Conservation (phyloP, 129 eudicot species). For the carrot (Daucus carota) region DH1_v3.0 NC_030388.2:29913501-29914000, state of each 20-base stretch:
- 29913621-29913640: constrained; percentile 30
- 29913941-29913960: neutral
- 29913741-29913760: constrained; percentile 47
- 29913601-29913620: constrained; percentile 44
- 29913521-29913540: constrained; percentile 38
- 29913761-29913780: constrained; percentile 52
- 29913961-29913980: neutral
- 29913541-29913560: constrained; percentile 51
- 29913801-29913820: constrained; percentile 51
- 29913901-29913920: neutral
- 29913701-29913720: constrained; percentile 40
- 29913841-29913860: neutral
- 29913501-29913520: constrained; percentile 41
- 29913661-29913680: constrained; percentile 68
- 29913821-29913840: neutral
- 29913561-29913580: constrained; percentile 53
- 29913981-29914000: neutral
- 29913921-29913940: neutral
- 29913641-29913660: constrained; percentile 39
- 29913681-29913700: constrained; percentile 55
- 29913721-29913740: constrained; percentile 56
- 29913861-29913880: neutral
- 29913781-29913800: constrained; percentile 62
- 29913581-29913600: constrained; percentile 44
- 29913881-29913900: neutral